Evolutionary conservation across 1,139 yeast species (phyloP), one percentile per base, ranked within the genome.

Genomic region (Groenewaldozyma sp.): DNA sequence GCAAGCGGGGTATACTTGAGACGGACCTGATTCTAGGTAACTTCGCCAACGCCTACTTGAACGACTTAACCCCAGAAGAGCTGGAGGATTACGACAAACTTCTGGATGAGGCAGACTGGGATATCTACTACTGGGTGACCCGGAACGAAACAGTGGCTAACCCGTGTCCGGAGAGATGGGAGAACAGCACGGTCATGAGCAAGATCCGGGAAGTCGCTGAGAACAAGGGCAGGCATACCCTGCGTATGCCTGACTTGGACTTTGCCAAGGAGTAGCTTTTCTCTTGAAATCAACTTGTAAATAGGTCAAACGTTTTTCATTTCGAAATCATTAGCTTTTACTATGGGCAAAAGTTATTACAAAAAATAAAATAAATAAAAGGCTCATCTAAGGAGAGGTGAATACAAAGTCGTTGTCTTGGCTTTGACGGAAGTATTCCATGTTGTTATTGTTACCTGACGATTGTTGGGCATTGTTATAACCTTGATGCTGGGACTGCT

Each of bases 91-190:
- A 84, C 60, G 97, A 91, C 56, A 61, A 71, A 49, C 65, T 91
- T 44, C 70, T 91, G 57, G 95, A 93, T 59, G 95, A 88, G 62
- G 76, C 91, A 13, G 99, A 91, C 60, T 93, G 98, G 98, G 98
- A 91, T 59, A 88, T 91, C 47, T 93, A 86, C 62, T 91, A 91
- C 65, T 91, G 98, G 97, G 95, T 94, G 19, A 86, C 96, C 5
- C 73, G 74, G 52, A 84, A 84, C 62, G 82, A 69, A 54, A 78
- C 75, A 28, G 18, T 29, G 21, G 76, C 80, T 19, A 82, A 88
- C 39, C 94, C 94, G 13, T 68, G 88, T 49, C 96, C 97, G 4
- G 88, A 82, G 35, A 72, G 73, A 54, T 88, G 95, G 95, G 70
- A 77, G 56, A 58, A 78, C 44, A 75, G 84, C 14, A 64, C 71